Percentiles rank a stretch among this genome's conserved stretches.
Evolutionary conservation across 495 filamentous ascomycete species (phyloP).

Genomic region (Penicillium malachiteum): DNA sequence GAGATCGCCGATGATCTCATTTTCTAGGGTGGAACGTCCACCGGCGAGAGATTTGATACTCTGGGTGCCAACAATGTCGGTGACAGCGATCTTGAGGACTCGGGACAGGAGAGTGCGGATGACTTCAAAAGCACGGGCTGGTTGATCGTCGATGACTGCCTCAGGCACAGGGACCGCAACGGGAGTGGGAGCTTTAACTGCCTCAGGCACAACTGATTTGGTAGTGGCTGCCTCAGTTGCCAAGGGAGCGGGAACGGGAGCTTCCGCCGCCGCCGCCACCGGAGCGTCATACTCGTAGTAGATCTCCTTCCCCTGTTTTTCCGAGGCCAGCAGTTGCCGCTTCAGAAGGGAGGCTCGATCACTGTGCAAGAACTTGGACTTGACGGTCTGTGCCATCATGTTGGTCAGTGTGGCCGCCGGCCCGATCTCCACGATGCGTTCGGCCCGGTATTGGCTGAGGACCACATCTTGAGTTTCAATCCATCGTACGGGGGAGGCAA

Average conservation of each 20-base stretch:
- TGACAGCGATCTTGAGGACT: constrained; percentile 89
- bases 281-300: constrained; percentile 98
- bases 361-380: constrained; percentile 97
- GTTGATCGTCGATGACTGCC: constrained; percentile 79
- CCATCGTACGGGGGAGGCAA: constrained; percentile 96
- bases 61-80: constrained; percentile 89
- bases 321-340: constrained; percentile 97
- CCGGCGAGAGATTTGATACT: constrained; percentile 98
- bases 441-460: constrained; percentile 88
- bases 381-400: constrained; percentile 95
- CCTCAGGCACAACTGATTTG: too few relatives aligned
- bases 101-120: constrained; percentile 88
- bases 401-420: constrained; percentile 94
- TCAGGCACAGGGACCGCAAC: constrained; percentile 67
- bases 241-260: constrained; percentile 39
- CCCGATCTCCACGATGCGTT: constrained; percentile 96
- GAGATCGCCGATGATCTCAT: constrained; percentile 91
- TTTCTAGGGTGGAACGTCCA: constrained; percentile 91
- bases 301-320: constrained; percentile 98
- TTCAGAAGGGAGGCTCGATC: constrained; percentile 94
- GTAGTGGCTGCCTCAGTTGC: constrained; percentile 22
- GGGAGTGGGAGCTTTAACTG: constrained; percentile 44
- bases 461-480: constrained; percentile 99
- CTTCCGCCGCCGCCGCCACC: constrained; percentile 59
- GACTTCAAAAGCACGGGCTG: constrained; percentile 83